Percentiles rank a stretch among this genome's conserved stretches.
These are phyloP conservation scores for Cladosporium sp. DNA, from an alignment of 2,329 filamentous ascomycete genomes.

Conservation along the genomic window DNA sequence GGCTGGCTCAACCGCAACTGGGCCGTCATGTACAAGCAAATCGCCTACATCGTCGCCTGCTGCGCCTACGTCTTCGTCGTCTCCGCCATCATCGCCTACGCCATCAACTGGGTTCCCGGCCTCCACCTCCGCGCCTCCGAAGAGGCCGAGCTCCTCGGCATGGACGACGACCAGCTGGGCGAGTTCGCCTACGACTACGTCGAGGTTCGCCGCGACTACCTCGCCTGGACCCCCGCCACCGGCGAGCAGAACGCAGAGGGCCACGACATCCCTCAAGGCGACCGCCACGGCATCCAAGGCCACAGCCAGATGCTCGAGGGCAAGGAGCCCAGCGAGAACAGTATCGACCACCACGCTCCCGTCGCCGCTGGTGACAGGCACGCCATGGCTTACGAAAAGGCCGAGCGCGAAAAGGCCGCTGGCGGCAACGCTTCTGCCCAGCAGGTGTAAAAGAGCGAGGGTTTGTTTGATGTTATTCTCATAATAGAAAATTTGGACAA, in stretches of 20 bases:
- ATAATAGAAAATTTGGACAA: neutral
- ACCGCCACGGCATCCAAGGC: conserved; percentile 56
- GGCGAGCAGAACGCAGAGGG: conserved; percentile 57
- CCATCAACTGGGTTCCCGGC: conserved; percentile 70
- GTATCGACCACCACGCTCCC: conserved; percentile 40
- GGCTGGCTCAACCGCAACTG: conserved; percentile 74
- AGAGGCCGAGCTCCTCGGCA: conserved; percentile 77
- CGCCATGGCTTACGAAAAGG: conserved; percentile 46
- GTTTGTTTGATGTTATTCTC: no score
- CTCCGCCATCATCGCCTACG: conserved; percentile 67
- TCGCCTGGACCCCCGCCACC: conserved; percentile 78
- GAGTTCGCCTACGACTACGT: conserved; percentile 90
- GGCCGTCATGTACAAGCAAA: conserved; percentile 70
- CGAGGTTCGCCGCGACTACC: conserved; percentile 80
- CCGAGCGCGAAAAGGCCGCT: conserved; percentile 22
- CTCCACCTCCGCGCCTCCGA: conserved; percentile 74
- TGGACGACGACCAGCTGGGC: conserved; percentile 86
- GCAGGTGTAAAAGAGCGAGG: neutral
- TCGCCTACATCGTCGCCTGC: conserved; percentile 67
- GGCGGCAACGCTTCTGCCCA: neutral
- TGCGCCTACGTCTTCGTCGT: conserved; percentile 68
- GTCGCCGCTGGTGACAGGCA: conserved; percentile 50
- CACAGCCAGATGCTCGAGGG: conserved; percentile 63
- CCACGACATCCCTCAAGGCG: conserved; percentile 57
- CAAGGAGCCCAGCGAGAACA: conserved; percentile 44